phyloP scores from a whole-genome alignment of 2,329 filamentous ascomycete genomes.

The Ascochyta fabae region DNA sequence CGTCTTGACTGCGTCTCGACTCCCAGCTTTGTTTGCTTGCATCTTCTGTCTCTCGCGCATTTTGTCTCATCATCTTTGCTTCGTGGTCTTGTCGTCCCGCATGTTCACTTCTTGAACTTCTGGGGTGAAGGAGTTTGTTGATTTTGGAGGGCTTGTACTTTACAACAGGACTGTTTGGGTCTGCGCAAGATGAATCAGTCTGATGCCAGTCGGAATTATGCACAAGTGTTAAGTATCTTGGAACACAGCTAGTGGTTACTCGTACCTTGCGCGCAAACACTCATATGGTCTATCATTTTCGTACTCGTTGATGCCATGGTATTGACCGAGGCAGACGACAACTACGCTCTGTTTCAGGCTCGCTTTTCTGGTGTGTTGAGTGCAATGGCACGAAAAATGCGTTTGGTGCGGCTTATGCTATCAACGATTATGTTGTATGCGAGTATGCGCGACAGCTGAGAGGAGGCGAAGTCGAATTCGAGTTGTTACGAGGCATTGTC shows the following conservation, averaged over 20 bases:
- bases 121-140: constrained; percentile 12
- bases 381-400: background rate
- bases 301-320: constrained; percentile 13
- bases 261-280: constrained; percentile 15
- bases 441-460: background rate
- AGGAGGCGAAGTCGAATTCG: background rate
- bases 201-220: background rate
- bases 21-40: constrained; percentile 14
- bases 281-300: constrained; percentile 20
- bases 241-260: background rate
- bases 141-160: constrained; percentile 14
- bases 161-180: constrained; percentile 15
- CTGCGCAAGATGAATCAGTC: background rate
- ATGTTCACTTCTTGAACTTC: constrained; percentile 8
- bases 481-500: background rate
- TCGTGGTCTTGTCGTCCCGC: constrained; percentile 10
- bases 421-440: background rate
- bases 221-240: background rate
- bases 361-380: background rate
- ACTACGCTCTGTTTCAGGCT: background rate
- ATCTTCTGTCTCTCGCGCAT: constrained; percentile 11
- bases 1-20: constrained; percentile 7
- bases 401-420: background rate
- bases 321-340: background rate
- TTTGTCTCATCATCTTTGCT: constrained; percentile 3